Base-by-base conservation (phyloP, 2,329 filamentous ascomycete genomes). In the Aspergillus latus region DNA sequence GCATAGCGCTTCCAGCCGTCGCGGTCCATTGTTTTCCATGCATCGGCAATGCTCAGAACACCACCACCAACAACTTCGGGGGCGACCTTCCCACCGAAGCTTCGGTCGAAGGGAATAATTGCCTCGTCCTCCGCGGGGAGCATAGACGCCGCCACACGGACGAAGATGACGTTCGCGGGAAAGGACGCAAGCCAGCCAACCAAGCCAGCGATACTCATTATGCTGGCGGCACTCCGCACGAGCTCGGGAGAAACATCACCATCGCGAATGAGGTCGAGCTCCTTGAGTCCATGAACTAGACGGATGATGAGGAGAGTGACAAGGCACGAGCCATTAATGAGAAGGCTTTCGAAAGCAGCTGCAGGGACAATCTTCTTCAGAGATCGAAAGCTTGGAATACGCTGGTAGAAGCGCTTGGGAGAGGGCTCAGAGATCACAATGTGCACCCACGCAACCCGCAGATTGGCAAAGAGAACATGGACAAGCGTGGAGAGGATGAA, bases 51-150 rank as follows among this genome's bases (percentile, higher is more conserved):
- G 40, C 88, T 84, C 59, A 90, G 81, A 63, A 84, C 86, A 62
- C 90, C 89, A 61, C 88, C 90, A 57, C 85, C 87, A 15, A 91
- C 78, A 49, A 91, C 81, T 58, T 84, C 83, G n/a, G 89, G 86
- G 62, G 88, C 84, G 30, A 93, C 84, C 69, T 86, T 88, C 64
- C 90, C 90, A 61, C 83, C 84, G 68, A 95, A 95, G 30, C 87
- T 88, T 62, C 92, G 89, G 79, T 97, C 93, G 67, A 97, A 96
- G 32, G 90, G 88, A 36, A 97, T 87, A 61, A 97, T 89, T 28
- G 90, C 86, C 75, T 95, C 88, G 63, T 92, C 83, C 15, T 90
- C 86, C 57, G 90, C 87, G 1, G 91, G 84, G 2, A 97, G 84
- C 64, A 96, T 85, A 48, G 90, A 93, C 5, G 92, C 92, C 71